Evolutionary conservation across 768 basidiomycete species (phyloP), one percentile per base, ranked within the genome.

Genomic region (Cystobasidium tubakii): DNA sequence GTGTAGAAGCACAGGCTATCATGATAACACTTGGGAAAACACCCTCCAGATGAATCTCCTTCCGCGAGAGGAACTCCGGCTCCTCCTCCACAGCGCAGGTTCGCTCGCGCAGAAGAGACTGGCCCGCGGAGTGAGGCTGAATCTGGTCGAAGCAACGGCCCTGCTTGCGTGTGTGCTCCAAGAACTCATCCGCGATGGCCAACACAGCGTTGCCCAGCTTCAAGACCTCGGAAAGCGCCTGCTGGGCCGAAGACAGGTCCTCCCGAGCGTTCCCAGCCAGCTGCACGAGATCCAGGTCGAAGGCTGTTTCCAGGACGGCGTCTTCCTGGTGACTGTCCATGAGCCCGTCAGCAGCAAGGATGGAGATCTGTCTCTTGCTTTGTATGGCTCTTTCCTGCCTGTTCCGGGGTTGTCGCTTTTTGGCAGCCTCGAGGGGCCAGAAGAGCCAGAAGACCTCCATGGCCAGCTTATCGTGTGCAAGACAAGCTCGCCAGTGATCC

Each of bases 261-360:
- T 93, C 69, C 87, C 92, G 0, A 86, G 86, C 53, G 93, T 98
- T 0, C 85, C 89, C 0, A 82, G 84, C 6, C 85, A 88, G 57
- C 81, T 97, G 29, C 88, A 91, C 77, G 88, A 94, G 77, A 89
- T 99, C 39, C 93, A 96, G 80, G 74, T 80, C 64, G 78, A 79
- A 57, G 78, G 76, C 55, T 74, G 76, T 10, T 78, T 79, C 67
- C 74, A 62, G 7, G 74, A 77, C 77, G 82, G 83, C 13, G 82
- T 82, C 39, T 99, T 98, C 82, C 86, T 99, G n/a, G 94, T 98
- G 43, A 95, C 95, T 0, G 91, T 98, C 0, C 94, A 97, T 79
- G 89, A 95, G 77, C 95, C 96, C 23, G 88, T 99, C 75, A 91
- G 89, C 80, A 88, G 91, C 0, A 88, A 91, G 73, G 82, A 85